Percentiles rank a stretch among this genome's conserved stretches.
Conservation (phyloP, 2,329 filamentous ascomycete species). For the Parastagonospora nodorum region DNA sequence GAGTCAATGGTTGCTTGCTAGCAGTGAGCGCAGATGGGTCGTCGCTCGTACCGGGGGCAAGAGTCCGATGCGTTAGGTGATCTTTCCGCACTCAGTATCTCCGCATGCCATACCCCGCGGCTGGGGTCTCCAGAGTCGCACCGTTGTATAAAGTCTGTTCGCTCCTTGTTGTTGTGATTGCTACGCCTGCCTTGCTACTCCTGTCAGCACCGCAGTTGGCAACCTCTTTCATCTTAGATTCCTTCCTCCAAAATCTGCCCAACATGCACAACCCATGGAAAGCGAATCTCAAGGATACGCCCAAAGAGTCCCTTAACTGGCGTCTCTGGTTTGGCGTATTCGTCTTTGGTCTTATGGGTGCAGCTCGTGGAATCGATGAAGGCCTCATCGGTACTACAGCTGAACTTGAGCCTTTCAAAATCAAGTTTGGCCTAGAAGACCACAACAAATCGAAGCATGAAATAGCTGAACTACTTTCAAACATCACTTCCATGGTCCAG, state of each 20-base stretch:
- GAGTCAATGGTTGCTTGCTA: neutral
- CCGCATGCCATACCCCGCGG: slow-evolving; percentile 8
- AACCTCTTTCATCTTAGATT: neutral
- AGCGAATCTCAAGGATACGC: slow-evolving; percentile 64
- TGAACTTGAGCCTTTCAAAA: slow-evolving; percentile 40
- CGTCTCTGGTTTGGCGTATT: slow-evolving; percentile 76
- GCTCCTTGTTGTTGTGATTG: neutral
- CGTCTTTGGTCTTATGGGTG: slow-evolving; percentile 73
- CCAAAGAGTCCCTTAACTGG: slow-evolving; percentile 76
- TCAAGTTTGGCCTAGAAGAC: slow-evolving; percentile 46
- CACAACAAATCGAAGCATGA: slow-evolving; percentile 32
- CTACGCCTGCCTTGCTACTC: neutral
- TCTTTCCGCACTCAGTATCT: slow-evolving; percentile 6
- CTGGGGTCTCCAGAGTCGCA: neutral
- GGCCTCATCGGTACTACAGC: slow-evolving; percentile 74
- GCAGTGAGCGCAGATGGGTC: neutral
- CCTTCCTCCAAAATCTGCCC: slow-evolving; percentile 1
- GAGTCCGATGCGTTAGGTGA: neutral
- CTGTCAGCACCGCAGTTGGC: neutral
- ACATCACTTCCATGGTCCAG: slow-evolving; percentile 82
- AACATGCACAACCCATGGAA: slow-evolving; percentile 45
- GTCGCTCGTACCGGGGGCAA: neutral
- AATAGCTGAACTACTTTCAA: slow-evolving; percentile 53
- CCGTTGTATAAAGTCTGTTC: slow-evolving; percentile 2
- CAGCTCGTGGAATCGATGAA: slow-evolving; percentile 79